Evolutionary conservation across 768 basidiomycete genomes (phyloP), one percentile per base, ranked within the genome.

Genomic region (Nidularia sp.): DNA sequence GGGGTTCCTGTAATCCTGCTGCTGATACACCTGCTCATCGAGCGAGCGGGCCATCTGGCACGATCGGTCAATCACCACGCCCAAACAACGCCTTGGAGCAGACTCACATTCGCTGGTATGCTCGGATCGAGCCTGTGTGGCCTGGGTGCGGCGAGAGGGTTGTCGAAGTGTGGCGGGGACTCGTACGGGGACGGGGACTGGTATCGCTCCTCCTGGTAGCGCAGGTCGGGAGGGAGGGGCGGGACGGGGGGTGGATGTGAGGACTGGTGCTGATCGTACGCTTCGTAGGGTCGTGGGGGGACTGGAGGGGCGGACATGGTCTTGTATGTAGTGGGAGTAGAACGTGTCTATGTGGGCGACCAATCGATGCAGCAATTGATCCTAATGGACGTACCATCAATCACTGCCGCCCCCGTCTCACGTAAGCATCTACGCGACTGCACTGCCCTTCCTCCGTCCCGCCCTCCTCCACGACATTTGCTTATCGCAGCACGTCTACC

Each of bases 81-180:
- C 39, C 44, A 29, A 45, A 9, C 44, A 45, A 9, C 44, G 6
- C 13, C 10, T 29, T n/a, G 13, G 25, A 3, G 25, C 9, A 10
- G 25, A 74, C 79, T 63, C 62, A 85, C 87, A 60, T 86, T 84
- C 33, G 78, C 75, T 15, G 85, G 83, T 0, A 88, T 63, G 55
- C 72, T 74, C 7, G 82, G 82, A 57, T 85, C 80, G 9, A 85
- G 51, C 36, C 80, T 77, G 57, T 85, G 82, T 0, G 88, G 85
- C 8, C 83, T 73, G 4, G 88, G 88, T 0, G 88, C 88, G 2
- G 77, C 77, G 15, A 88, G 66, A 3, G 85, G 74, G 54, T 80
- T 60, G 56, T 76, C 76, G 53, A 75, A 80, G 55, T 83, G 81
- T 12, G 76, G 82, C 0, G 66, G 69, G 2, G 79, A 76, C 42